Evolutionary conservation across 805 yeast species (phyloP), one percentile per base, ranked within the genome.

Genomic region (Wickerhamomyces sydowiorum): DNA sequence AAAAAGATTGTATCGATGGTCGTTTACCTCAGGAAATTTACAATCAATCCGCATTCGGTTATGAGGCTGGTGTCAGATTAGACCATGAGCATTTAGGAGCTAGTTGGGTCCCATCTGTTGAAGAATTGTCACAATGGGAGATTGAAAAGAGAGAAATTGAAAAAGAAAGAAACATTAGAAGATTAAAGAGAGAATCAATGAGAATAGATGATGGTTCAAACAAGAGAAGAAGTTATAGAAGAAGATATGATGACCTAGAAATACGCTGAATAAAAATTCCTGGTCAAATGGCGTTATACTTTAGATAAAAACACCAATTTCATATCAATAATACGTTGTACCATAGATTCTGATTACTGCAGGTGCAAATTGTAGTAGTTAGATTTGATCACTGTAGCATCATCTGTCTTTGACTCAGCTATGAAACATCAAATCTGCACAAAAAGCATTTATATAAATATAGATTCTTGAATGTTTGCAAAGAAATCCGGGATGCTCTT

Each of bases 141-240:
- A 87, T 93, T 43, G 97, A 91, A 59, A 83, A 84, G 65, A 76
- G 98, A 51, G 98, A 93, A 60, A 88, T 89, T 52, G 99, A 93
- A 64, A 80, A 95, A 56, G 96, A 90, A 53, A 76, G 98, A 62
- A 89, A 86, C 59, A 73, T 88, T 47, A 78, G 99, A 63, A 79
- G 99, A 58, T 72, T 90, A 58, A 91, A 95, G 70, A 79, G 99
- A 64, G 98, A 93, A 60, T 81, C 89, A 9, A 80, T 86, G 69
- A 70, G 88, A 45, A 76, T 84, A 39, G 82, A 78, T 39, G 82
- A 76, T 44, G 75, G 75, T 32, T 43, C 61, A 34, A 47, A 56
- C 10, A 51, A 52, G 39, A 63, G 70, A 51, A 64, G 71, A 51
- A 63, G 67, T 17, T 62, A 67, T 44, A 61, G 72, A 48, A 55